These are phyloP conservation scores for Hevea brasiliensis DNA, from an alignment of 345 rosid species.

Conservation along the genomic window DNA sequence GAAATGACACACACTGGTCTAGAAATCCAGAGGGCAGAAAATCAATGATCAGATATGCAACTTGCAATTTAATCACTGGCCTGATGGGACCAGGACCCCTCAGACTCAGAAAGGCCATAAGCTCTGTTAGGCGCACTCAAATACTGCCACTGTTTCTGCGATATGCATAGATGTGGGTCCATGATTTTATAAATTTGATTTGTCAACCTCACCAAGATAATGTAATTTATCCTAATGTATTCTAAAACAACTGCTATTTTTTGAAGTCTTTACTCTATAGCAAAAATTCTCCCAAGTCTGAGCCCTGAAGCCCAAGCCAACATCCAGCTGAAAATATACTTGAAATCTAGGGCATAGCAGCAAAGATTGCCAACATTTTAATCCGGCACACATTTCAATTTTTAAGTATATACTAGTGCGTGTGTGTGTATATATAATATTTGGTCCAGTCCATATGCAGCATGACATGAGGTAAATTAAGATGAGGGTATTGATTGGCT, in stretches of 20 bases:
- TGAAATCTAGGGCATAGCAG: neutral
- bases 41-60: neutral
- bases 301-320: constrained; percentile 28
- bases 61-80: neutral
- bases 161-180: neutral
- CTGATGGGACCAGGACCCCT: neutral
- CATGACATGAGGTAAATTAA: no score
- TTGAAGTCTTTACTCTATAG: no score
- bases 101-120: no score
- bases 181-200: neutral
- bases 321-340: neutral
- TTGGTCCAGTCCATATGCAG: neutral
- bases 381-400: constrained; percentile 37
- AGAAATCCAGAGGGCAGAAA: neutral
- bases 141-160: no score
- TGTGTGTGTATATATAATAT: neutral
- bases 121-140: no score
- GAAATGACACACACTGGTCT: neutral
- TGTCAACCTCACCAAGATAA: neutral
- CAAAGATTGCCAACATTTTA: constrained; percentile 17
- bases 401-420: neutral
- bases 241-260: no score
- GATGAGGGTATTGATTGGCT: constrained; percentile 2
- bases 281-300: no score
- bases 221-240: no score